Conservation (phyloP, 805 yeast genomes). For the Spathaspora sp. region DNA sequence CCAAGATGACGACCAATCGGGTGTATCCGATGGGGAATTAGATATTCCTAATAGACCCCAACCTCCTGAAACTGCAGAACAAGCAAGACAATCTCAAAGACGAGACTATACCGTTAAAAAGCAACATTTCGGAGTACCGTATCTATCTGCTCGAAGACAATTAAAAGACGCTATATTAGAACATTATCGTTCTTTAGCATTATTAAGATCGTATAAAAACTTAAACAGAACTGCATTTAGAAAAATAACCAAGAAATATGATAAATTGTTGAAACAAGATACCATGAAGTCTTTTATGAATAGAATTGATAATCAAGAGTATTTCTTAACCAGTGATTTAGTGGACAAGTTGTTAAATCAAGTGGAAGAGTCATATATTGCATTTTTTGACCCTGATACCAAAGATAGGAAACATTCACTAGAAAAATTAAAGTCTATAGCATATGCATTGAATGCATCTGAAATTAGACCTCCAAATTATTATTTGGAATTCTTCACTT, state of each 20-base stretch:
- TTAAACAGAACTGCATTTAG: conserved; percentile 86
- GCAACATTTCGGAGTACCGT: conserved; percentile 45
- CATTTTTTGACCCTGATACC: conserved; percentile 54
- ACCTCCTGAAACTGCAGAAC: conserved; percentile 15
- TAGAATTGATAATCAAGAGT: conserved; percentile 48
- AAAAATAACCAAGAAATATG: conserved; percentile 86
- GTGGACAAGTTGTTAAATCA: conserved; percentile 60
- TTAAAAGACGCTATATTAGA: conserved; percentile 67
- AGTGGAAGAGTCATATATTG: conserved; percentile 66
- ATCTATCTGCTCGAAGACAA: conserved; percentile 61
- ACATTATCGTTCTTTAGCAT: conserved; percentile 68
- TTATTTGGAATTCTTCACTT: conserved; percentile 48
- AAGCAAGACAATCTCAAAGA: conserved; percentile 21
- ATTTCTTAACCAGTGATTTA: conserved; percentile 60
- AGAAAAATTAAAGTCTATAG: conserved; percentile 54
- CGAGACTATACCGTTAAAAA: conserved; percentile 46
- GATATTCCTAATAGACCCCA: conserved; percentile 1
- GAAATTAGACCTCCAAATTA: conserved; percentile 23
- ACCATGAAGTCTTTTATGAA: conserved; percentile 49
- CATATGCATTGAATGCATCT: conserved; percentile 33
- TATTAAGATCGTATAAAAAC: conserved; percentile 65
- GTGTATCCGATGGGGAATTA: conserved; percentile 7
- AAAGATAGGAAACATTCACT: conserved; percentile 62
- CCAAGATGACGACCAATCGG: conserved; percentile 8
- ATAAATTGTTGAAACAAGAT: conserved; percentile 56